Evolutionary conservation across 176 grass and related monocot species (phyloP).

Genomic region (Olyra latifolia): DNA sequence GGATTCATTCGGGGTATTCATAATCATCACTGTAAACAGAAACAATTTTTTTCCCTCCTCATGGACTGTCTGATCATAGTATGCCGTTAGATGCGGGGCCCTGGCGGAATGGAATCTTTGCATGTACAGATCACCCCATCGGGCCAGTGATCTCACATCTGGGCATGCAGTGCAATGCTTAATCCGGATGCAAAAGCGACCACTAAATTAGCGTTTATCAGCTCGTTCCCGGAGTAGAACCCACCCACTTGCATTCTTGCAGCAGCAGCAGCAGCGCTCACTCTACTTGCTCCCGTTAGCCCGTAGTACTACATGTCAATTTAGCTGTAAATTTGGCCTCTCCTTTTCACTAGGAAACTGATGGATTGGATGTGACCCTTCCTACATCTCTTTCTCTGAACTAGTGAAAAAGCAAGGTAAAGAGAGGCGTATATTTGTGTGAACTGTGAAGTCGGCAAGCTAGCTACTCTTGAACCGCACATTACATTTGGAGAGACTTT

Average conservation of each 20-base stretch:
- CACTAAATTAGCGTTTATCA: slow-evolving; percentile 33
- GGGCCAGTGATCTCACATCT: slow-evolving; percentile 16
- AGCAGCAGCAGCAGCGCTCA: background rate
- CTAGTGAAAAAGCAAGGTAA: slow-evolving; percentile 11
- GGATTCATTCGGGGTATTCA: background rate
- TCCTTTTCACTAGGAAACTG: slow-evolving; percentile 16
- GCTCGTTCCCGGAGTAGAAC: slow-evolving; percentile 43
- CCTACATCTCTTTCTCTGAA: background rate
- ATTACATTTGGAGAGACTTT: background rate
- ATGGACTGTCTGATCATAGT: background rate
- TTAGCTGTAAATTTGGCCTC: slow-evolving; percentile 40
- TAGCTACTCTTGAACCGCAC: slow-evolving; percentile 4
- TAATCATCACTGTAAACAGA: background rate
- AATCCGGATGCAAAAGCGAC: slow-evolving; percentile 42
- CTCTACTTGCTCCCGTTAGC: slow-evolving; percentile 11
- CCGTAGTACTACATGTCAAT: slow-evolving; percentile 39
- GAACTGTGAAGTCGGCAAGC: slow-evolving; percentile 16
- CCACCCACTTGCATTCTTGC: slow-evolving; percentile 8
- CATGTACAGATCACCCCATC: slow-evolving; percentile 32
- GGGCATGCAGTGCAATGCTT: background rate
- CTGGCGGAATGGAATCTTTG: slow-evolving; percentile 36
- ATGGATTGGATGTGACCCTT: slow-evolving; percentile 39
- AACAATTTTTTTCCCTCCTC: slow-evolving; percentile 18
- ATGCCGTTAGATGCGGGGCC: slow-evolving; percentile 27
- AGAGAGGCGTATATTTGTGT: background rate